Base-by-base conservation (phyloP, 495 filamentous ascomycete genomes). In the Penicillium arizonense region DNA sequence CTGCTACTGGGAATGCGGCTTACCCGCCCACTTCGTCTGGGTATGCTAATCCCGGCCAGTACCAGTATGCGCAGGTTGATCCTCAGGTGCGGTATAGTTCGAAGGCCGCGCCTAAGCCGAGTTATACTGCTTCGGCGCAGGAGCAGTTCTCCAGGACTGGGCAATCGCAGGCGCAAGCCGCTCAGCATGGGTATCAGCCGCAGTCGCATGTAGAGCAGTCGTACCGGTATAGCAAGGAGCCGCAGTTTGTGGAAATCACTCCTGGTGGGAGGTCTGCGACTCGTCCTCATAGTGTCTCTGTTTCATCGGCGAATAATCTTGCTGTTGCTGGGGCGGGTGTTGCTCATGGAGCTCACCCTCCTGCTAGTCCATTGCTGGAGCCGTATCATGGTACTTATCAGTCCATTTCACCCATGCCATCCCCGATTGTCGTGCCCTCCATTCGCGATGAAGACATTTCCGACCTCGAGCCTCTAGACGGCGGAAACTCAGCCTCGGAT, bases 301-400 rank as follows among this genome's bases (percentile, higher is more conserved):
- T 75, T 9, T 76, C 77, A 2, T 75, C 74, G 0, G 64, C 59
- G 33, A 70, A 68, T 56, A 76, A 66, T 38, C 62, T 74, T 1
- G 49, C 63, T 2, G 72, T 71, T 18, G 62, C 44, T 10, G 62
- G 61, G 4, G 51, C 58, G 10, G 51, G 50, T 34, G 36, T 35
- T 13, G 16, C 45, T 12, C 58, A 65, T 44, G 51, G 58, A 7
- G 75, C 71, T 40, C 67, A 69, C 36, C 81, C 87, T 9, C 89
- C 89, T 2, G 81, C 85, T 8, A 94, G 89, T 51, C 94, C 94
- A 0, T 76, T 97, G 14, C 80, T 96, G 11, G 94, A 97, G 70
- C 87, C 94, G 1, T 98, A 98, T 71, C 86, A 85, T 52, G 94
- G 94, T 6, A 96, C 91, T 1, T 98, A 95, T 63, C 94, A 98